phyloP scores from a whole-genome alignment of 306 rosid genomes.

The Luffa aegyptiaca region DNA sequence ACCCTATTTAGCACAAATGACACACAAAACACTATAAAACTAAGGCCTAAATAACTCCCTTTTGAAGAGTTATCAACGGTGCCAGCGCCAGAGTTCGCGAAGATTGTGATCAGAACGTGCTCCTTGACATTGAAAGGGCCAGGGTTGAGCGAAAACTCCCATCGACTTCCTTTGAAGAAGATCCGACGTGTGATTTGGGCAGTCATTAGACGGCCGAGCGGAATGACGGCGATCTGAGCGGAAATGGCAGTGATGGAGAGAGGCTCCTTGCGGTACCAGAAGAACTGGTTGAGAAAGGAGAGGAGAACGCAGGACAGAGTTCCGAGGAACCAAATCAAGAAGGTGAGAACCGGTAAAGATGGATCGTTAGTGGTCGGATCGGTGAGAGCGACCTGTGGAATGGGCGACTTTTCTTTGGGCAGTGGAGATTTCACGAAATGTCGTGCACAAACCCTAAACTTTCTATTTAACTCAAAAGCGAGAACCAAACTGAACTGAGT shows the following conservation, averaged over 20 bases:
- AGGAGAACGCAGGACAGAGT: slow-evolving; percentile 47
- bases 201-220: slow-evolving; percentile 83
- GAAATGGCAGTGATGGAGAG: slow-evolving; percentile 71
- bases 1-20: too few species aligned
- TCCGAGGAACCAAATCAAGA: slow-evolving; percentile 85
- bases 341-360: slow-evolving; percentile 55
- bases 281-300: slow-evolving; percentile 81
- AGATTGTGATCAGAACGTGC: too few species aligned
- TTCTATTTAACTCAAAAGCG: too few species aligned
- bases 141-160: slow-evolving; percentile 65
- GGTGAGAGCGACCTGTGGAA: slow-evolving; percentile 68
- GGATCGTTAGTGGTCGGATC: slow-evolving; percentile 58
- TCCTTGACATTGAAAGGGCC: slow-evolving; percentile 93
- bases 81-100: too few species aligned
- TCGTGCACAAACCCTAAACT: too few species aligned
- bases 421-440: background rate
- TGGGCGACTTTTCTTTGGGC: slow-evolving; percentile 42
- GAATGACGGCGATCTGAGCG: too few species aligned
- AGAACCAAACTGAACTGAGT: too few species aligned
- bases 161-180: slow-evolving; percentile 39
- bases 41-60: too few species aligned
- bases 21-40: too few species aligned
- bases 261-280: slow-evolving; percentile 81
- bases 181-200: slow-evolving; percentile 34
- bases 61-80: too few species aligned